Base-by-base conservation (phyloP, 805 yeast species). In the Metschnikowia lachancei region DNA sequence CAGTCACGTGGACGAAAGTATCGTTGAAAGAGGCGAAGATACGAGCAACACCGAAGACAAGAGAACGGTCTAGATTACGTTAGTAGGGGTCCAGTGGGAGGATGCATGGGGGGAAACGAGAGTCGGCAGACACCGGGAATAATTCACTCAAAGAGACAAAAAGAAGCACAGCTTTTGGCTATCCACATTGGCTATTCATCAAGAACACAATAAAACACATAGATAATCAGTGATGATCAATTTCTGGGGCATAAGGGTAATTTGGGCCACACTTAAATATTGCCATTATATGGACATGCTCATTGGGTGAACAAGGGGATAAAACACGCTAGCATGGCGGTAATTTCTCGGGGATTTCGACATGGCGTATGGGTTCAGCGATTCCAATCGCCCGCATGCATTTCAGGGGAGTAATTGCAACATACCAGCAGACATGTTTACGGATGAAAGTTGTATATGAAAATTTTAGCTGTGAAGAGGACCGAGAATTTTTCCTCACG, bases 31-130 rank as follows among this genome's bases (percentile, higher is more conserved):
- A 95, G 70, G 99, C 99, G 74, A 83, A 94, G 85, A 94, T 94
- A 81, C 97, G 95, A 73, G 99, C 99, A 80, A 94, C 99, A 85
- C 99, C 99, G 75, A 94, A 94, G 73, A 91, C 97, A 81, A 89
- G 97, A 83, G 95, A 88, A 71, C 94, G 90, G 61, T 62, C 97
- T 78, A 49, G 18, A 29, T 4, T n/a, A 30, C n/a, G 33, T 30
- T 30, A 30, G 33, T 30, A 30, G 10, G 28, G 6, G 28, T 9
- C 3, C 28, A 26, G 10, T 3, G 10, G 28, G 11, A 26, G 10
- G 10, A 26, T 26, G 28, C 28, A 26, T 26, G 28, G 28, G 11
- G 10, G 3, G 3, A 5, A 3, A 3, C 28, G 28, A 12, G 3
- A 5, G 12, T 10, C 28, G 28, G 28, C 28, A 12, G 28, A 26